These are phyloP conservation scores for Dactylellina haptotyla DNA, from an alignment of 2,329 filamentous ascomycete genomes.

Conservation along the genomic window DNA sequence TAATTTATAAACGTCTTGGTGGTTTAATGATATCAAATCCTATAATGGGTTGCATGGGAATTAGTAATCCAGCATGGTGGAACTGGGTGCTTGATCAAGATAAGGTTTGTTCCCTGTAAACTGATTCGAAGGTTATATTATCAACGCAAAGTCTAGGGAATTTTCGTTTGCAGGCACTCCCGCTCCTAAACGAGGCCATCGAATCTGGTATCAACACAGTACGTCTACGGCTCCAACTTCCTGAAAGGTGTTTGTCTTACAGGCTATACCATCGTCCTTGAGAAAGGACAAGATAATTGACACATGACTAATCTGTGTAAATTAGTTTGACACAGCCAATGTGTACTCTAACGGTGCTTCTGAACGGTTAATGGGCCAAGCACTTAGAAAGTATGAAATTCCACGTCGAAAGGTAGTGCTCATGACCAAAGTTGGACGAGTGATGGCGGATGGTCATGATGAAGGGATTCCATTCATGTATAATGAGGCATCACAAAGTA, in stretches of 20 bases:
- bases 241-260: neutral
- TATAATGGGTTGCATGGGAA: constrained; percentile 17
- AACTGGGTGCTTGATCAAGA: constrained; percentile 6
- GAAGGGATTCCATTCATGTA: constrained; percentile 59
- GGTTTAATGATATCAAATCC: constrained; percentile 9
- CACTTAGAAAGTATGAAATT: constrained; percentile 72
- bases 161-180: neutral
- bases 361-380: constrained; percentile 74
- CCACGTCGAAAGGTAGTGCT: constrained; percentile 73
- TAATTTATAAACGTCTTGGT: neutral
- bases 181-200: neutral
- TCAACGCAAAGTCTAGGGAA: neutral
- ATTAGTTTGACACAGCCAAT: constrained; percentile 62
- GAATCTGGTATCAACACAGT: constrained; percentile 15
- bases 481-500: constrained; percentile 57
- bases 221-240: neutral
- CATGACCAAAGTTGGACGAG: constrained; percentile 71
- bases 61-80: constrained; percentile 16
- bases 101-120: neutral
- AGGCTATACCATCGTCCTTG: neutral
- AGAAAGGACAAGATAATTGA: neutral
- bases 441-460: constrained; percentile 60
- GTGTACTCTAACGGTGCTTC: constrained; percentile 72
- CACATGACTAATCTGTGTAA: neutral
- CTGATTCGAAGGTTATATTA: neutral